Evolutionary conservation across 768 basidiomycete genomes (phyloP), one percentile per base, ranked within the genome.

Genomic region (Naematelia encephala): DNA sequence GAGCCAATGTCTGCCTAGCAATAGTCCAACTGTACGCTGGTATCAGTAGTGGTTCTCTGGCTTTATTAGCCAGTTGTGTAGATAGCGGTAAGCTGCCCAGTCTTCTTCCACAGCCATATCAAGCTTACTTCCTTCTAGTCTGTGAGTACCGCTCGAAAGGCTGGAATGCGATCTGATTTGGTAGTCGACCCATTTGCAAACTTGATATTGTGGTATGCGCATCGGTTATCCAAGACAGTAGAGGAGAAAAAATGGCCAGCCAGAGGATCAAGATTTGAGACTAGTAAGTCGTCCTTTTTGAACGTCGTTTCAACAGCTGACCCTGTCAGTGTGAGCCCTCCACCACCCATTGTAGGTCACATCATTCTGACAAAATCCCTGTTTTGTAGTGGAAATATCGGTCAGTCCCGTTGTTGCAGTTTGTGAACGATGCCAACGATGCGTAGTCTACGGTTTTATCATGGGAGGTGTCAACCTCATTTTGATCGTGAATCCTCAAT

Each of bases 381-480:
- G n/a, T n/a, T n/a, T n/a, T n/a, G n/a, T n/a, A 70, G 64, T n/a
- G 69, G 64, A 4, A 71, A 66, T 45, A 57, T 68, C 50, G 54
- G 66, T 68, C 23, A 57, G 66, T 58, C 22, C 12, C 14, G 26
- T 26, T 46, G 14, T n/a, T 52, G 28, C 3, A 90, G 91, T 55
- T 90, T 89, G n/a, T n/a, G n/a, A n/a, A n/a, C 11, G 12, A 92
- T 93, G 67, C 85, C 91, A 59, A 29, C n/a, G 19, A 26, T 54
- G 23, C n/a, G n/a, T 53, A 65, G 80, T 90, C 54, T 94, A 91
- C 66, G 91, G 90, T 84, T 67, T 21, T 61, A 90, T 91, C 49
- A 97, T 96, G 92, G 84, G 84, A 56, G 84, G 89, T 3, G 92
- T 94, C 66, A 97, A 94, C 78, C 78, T 97, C 28, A 86, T 96